phyloP scores from a whole-genome alignment of 2,329 filamentous ascomycete genomes.

The Phyllosticta citriasiana region DNA sequence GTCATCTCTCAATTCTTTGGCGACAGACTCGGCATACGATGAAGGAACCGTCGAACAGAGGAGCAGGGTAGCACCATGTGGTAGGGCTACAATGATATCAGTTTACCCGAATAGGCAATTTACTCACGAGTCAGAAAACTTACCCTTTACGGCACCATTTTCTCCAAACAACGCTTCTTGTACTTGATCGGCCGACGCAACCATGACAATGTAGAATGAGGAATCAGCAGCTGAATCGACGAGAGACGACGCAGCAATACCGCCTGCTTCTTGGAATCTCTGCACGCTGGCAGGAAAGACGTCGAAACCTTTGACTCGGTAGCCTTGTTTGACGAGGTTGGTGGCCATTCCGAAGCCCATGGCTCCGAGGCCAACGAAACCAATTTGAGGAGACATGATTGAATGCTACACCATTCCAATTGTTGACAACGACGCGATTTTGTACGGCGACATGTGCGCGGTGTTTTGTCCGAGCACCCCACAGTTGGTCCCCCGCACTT shows the following conservation, averaged over 20 bases:
- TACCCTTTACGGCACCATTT: constrained; percentile 38
- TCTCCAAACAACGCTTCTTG: constrained; percentile 55
- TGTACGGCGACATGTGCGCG: neutral
- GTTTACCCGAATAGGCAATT: constrained; percentile 15
- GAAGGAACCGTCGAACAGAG: constrained; percentile 64
- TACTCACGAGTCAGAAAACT: constrained; percentile 13
- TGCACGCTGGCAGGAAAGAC: constrained; percentile 58
- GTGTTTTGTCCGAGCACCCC: neutral
- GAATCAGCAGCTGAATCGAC: constrained; percentile 51
- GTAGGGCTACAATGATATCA: constrained; percentile 31
- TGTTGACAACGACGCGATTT: neutral
- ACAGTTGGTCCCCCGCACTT: neutral
- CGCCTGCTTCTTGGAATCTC: constrained; percentile 53
- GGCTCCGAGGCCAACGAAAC: constrained; percentile 67
- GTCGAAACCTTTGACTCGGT: constrained; percentile 60
- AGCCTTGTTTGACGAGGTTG: constrained; percentile 57
- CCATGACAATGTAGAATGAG: constrained; percentile 61
- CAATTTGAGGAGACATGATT: constrained; percentile 26
- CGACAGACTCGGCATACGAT: constrained; percentile 52
- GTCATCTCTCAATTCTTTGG: constrained; percentile 50
- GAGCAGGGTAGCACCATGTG: constrained; percentile 50
- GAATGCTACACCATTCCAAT: neutral
- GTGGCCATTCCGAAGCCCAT: constrained; percentile 79
- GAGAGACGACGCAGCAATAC: constrained; percentile 48
- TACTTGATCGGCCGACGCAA: constrained; percentile 61